Base-by-base conservation (phyloP, 2,329 filamentous ascomycete species). In the Coniochaeta hoffmannii region DNA sequence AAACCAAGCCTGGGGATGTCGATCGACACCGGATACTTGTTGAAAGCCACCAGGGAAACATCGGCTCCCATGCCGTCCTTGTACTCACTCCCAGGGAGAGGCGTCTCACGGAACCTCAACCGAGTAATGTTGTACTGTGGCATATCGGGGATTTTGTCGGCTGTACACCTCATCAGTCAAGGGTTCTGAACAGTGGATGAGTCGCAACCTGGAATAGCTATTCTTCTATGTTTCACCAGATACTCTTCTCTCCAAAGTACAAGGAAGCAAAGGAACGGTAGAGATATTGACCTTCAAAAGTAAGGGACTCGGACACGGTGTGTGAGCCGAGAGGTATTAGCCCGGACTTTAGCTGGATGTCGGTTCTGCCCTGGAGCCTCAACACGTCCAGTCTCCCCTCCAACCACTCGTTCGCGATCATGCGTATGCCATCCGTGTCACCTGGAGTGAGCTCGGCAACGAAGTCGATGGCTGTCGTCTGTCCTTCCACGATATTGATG, bases 321-420 rank as follows among this genome's bases (percentile, higher is more conserved):
- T 96, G 90, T 54, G 82, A 87, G 60, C 93, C 92, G 22, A 97
- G 76, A 46, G 82, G 82, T 58, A 97, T 74, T 52, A 96, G 71
- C 24, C 94, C 93, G 50, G 91, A 89, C 68, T 85, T 90, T 55
- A 97, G 72, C 31, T 79, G 78, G 35, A 97, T 76, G 36, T 86
- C 75, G 26, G 90, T 86, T 64, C 86, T 87, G 44, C 88, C 93
- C 55, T 85, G 78, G 14, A 97, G 75, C 58, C 81, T 83, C 56
- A 99, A 73, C 56, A 80, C 77, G 11, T 84, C 80, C 56, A 97
- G 75, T 54, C 83, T 86, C 36, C 92, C 91, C 54, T 89, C 85
- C 58, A 99, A 74, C 86, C 90, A 97, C 69, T 96, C 88, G 68
- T 94, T 90, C 50, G 89, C 90, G 59, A 97, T 81, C 57, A 80